Base-by-base conservation (phyloP, 2,329 filamentous ascomycete genomes). In the Aspergillus vadensis region DNA sequence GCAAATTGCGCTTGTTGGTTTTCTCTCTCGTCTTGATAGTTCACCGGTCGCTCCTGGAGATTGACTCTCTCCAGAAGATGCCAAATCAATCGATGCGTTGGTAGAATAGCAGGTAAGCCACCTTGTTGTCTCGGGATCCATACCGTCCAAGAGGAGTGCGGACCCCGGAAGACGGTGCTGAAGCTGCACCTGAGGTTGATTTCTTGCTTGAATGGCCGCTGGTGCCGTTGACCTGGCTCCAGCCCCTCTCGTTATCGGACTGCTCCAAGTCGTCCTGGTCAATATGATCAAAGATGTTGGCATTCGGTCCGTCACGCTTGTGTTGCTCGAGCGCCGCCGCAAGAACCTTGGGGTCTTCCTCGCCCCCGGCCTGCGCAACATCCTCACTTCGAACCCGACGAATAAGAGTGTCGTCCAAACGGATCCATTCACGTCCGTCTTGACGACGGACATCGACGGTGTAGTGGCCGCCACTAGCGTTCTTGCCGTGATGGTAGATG, bases 401-500 rank as follows among this genome's bases (percentile, higher is more conserved):
- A 65, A 99, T 92, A 61, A 92, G 81, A 0, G 95, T 99, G 74
- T 99, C 95, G 70, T 99, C 95, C 67, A 99, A 86, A 57, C 94
- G 91, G 59, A 99, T 90, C 95, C 95, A 99, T 76, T 97, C 93
- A 21, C 86, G 86, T n/a, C 90, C 92, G 73, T 99, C 95, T 76
- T 98, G 94, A 55, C 95, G 89, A 60, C 93, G 88, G 43, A 97
- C 90, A 75, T 99, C 95, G n/a, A 96, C 94, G 1, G 95, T 99
- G 77, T 99, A 99, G 76, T 99, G 95, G 3, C 95, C 95, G 55
- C 92, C 93, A 65, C 91, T 96, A 38, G 95, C 95, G 69, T 96
- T 96, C 81, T 96, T 97, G 62, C 95, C 95, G 69, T 99, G 95
- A 72, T 99, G 95, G 74, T 99, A 99, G 21, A 99, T 92, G 30